A percentile compares a stretch with the other conserved stretches of the same genome.
Conservation (phyloP, 768 basidiomycete genomes). For the Suillus subluteus region DNA sequence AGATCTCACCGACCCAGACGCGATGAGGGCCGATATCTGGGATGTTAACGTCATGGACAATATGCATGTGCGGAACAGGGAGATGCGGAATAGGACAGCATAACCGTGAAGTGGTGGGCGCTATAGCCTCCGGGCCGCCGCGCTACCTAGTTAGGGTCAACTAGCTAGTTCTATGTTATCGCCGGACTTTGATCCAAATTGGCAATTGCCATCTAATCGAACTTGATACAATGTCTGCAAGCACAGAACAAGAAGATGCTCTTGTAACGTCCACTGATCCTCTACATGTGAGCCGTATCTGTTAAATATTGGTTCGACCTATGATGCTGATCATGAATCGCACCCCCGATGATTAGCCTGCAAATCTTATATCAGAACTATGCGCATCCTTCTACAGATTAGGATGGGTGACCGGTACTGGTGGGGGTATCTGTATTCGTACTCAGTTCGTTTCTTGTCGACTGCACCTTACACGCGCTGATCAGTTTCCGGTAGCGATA, state of each 20-base stretch:
- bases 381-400: conserved; percentile 84
- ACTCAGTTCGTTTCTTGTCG: conserved; percentile 49
- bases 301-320: neutral
- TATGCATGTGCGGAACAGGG: too few relatives aligned
- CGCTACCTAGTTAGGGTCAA: neutral
- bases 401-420: conserved; percentile 93
- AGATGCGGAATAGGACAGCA: too few relatives aligned
- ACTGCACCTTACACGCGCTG: neutral
- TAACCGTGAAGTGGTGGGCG: too few relatives aligned
- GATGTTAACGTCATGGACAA: too few relatives aligned
- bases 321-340: conserved; percentile 5
- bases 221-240: neutral
- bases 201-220: neutral
- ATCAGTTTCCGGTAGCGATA: conserved; percentile 48
- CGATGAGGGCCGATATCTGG: too few relatives aligned
- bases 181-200: neutral
- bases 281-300: conserved; percentile 51
- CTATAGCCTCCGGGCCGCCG: too few relatives aligned
- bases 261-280: conserved; percentile 66
- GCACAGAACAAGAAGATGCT: conserved; percentile 38
- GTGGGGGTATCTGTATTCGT: conserved; percentile 79
- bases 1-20: too few relatives aligned
- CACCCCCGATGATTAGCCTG: conserved; percentile 55
- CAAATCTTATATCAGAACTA: conserved; percentile 88
- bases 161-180: too few relatives aligned